Percentiles rank a stretch among this genome's conserved stretches.
Evolutionary conservation across 202 grass and related monocot genomes (phyloP).

Genomic region (Digitaria exilis): DNA sequence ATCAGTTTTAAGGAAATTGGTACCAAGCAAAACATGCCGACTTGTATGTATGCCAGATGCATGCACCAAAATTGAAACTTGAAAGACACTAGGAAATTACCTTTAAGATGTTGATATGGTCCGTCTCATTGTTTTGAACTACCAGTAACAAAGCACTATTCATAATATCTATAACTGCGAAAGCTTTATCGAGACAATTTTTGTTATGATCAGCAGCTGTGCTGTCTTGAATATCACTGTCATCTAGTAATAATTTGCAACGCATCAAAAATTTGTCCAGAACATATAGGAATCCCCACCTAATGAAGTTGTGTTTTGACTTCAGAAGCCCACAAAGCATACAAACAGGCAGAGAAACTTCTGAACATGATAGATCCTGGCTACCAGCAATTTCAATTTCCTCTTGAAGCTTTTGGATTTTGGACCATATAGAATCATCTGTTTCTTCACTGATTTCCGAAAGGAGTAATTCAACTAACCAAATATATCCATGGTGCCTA

Average conservation of each 20-base stretch:
- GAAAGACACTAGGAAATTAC: conserved; percentile 56
- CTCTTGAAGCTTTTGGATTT: conserved; percentile 75
- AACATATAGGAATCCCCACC: conserved; percentile 94
- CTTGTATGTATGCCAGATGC: conserved; percentile 7
- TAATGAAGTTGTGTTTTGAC: conserved; percentile 95
- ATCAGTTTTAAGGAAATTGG: background rate
- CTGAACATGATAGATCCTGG: conserved; percentile 68
- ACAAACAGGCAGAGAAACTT: conserved; percentile 88
- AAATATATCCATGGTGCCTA: conserved; percentile 98
- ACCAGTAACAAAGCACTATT: conserved; percentile 83
- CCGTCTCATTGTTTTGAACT: conserved; percentile 94
- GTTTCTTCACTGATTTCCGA: conserved; percentile 83
- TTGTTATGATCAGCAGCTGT: conserved; percentile 41
- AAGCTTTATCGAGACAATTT: conserved; percentile 78
- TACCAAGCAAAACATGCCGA: conserved; percentile 4
- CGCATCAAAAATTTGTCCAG: conserved; percentile 95
- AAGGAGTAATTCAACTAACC: conserved; percentile 94
- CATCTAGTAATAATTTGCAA: conserved; percentile 96
- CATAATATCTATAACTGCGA: conserved; percentile 94
- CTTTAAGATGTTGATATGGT: conserved; percentile 99
- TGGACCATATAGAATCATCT: conserved; percentile 75
- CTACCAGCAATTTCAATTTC: conserved; percentile 84
- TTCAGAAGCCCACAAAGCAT: conserved; percentile 92
- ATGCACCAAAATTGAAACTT: background rate
- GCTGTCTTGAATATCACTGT: conserved; percentile 72